Evolutionary conservation across 148 eudicot genomes (phyloP).

Genomic region (Agrostemma githago): DNA sequence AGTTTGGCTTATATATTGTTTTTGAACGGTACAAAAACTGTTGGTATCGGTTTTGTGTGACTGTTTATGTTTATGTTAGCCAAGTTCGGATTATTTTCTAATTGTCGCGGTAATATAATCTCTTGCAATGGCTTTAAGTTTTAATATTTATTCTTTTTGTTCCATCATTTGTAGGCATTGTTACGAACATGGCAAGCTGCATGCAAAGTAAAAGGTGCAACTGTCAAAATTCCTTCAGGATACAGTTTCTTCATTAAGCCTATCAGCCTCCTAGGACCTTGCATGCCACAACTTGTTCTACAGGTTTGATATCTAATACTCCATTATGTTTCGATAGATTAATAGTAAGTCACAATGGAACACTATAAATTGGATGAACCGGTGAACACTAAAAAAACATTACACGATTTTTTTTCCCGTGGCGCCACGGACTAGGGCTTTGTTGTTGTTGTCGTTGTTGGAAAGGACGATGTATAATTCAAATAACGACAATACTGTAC

Average conservation of each 20-base stretch:
- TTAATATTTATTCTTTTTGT: background rate
- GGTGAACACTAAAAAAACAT: no score
- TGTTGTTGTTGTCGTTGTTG: background rate
- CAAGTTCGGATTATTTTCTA: no score
- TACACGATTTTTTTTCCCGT: no score
- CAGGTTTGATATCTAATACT: constrained; percentile 37
- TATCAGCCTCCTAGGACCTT: constrained; percentile 73
- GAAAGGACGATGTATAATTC: background rate
- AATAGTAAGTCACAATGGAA: background rate
- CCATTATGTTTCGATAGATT: background rate
- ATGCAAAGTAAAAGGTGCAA: constrained; percentile 50
- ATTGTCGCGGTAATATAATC: background rate
- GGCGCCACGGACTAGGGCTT: no score
- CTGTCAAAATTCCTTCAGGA: constrained; percentile 46
- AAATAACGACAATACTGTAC: background rate
- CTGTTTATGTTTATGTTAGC: no score
- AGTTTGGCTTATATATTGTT: background rate
- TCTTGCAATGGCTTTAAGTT: background rate
- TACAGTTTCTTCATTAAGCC: constrained; percentile 54
- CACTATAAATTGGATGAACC: no score
- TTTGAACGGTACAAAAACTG: background rate
- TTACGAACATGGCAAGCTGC: constrained; percentile 74
- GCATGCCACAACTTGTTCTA: constrained; percentile 59
- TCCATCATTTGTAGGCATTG: constrained; percentile 42
- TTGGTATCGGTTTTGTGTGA: no score